Evolutionary conservation across 441 rosid genomes (phyloP), one percentile per base, ranked within the genome.

Genomic region (Rhodomyrtus psidioides): DNA sequence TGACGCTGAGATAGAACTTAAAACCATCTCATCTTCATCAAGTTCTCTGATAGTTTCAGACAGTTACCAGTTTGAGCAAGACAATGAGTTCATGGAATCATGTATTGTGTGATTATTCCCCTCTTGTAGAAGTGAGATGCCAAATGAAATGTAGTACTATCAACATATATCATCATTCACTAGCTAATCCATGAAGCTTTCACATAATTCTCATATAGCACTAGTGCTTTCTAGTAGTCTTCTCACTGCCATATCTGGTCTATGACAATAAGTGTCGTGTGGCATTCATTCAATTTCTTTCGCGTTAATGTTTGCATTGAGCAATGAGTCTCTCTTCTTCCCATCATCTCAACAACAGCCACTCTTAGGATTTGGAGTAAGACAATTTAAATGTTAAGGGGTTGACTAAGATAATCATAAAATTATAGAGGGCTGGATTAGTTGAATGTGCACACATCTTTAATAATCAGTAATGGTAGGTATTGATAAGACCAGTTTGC

Each of bases 331-430:
- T n/a, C 30, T 27, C 19, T 82, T 51, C 42, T 83, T 81, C 30
- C 55, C 49, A 85, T 46, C 39, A 83, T 82, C 89, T 94, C 90
- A 76, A 89, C 87, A 93, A 62, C 17, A 93, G 92, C 56, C 92
- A 82, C 83, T 46, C 49, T n/a, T n/a, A n/a, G n/a, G n/a, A n/a
- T n/a, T n/a, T n/a, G n/a, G n/a, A n/a, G n/a, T n/a, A n/a, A n/a
- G n/a, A n/a, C n/a, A n/a, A n/a, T n/a, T n/a, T n/a, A 7, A 60
- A 15, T 28, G 27, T 60, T 60, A 27, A 28, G 74, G 39, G 39
- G 39, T 28, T 28, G 74, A 27, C 21, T 60, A 60, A 27, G 3
- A 28, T 30, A 27, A 60, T 60, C 10, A 60, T 27, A 39, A 6
- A 30, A 60, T 60, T 60, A 60, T 27, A 27, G 21, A 17, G 70